Evolutionary conservation across 768 basidiomycete genomes (phyloP).

Genomic region (Galerina sulciceps): DNA sequence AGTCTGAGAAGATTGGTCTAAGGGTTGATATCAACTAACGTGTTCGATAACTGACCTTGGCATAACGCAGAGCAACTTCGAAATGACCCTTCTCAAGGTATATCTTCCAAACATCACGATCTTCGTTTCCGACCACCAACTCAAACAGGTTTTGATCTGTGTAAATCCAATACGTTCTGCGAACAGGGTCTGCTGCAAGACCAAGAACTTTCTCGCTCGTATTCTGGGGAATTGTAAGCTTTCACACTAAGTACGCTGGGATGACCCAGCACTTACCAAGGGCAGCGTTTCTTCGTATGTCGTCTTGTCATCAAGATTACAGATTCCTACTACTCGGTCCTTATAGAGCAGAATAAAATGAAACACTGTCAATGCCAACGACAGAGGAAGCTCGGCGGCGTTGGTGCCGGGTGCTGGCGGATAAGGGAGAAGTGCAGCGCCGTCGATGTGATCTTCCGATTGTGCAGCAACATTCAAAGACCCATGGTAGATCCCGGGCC

Average conservation of each 20-base stretch:
- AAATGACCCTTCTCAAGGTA: conserved; percentile 80
- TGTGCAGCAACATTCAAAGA: conserved; percentile 69
- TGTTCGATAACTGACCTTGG: conserved; percentile 60
- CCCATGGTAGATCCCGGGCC: conserved; percentile 89
- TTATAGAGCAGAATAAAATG: conserved; percentile 88
- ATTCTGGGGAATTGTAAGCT: conserved; percentile 51
- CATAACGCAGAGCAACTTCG: conserved; percentile 78
- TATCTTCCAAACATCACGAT: conserved; percentile 93
- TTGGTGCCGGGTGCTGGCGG: conserved; percentile 43
- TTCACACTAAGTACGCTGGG: neutral
- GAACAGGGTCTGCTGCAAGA: conserved; percentile 81
- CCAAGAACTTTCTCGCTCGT: conserved; percentile 73
- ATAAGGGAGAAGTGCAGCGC: conserved; percentile 80
- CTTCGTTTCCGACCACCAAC: conserved; percentile 83
- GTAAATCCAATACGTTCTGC: conserved; percentile 93
- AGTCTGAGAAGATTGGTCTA: conserved; percentile 50
- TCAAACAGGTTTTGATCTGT: conserved; percentile 91
- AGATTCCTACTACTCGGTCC: conserved; percentile 78
- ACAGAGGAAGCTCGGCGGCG: conserved; percentile 59
- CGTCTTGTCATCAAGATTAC: conserved; percentile 77
- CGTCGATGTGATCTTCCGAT: conserved; percentile 77
- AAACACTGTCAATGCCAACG: conserved; percentile 87
- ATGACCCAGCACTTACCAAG: conserved; percentile 53
- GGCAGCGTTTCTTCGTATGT: conserved; percentile 86
- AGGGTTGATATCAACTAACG: neutral